Evolutionary conservation across 2,329 filamentous ascomycete genomes (phyloP), one percentile per base, ranked within the genome.

Genomic region (Tetracladium maxilliforme): DNA sequence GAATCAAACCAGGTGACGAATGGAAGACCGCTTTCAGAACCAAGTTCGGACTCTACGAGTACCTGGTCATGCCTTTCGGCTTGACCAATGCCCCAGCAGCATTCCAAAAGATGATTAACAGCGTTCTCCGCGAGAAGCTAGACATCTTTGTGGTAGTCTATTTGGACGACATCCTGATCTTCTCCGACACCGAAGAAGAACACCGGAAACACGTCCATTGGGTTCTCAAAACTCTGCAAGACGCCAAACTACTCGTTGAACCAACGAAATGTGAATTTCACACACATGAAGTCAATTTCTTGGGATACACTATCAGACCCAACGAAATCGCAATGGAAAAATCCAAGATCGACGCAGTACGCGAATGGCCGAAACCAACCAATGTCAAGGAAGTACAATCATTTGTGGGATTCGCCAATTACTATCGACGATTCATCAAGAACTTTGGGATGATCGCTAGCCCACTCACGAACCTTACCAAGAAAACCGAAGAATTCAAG

Each of bases 361-460:
- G 23, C 8, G 22, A 42, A 3, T 46, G 31, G 35, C 16, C 22
- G n/a, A 17, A 11, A 5, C 31, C 26, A 2, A 29, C 4, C 4
- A 33, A 11, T n/a, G 20, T 34, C 8, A 31, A 34, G 14, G 31
- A 47, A 3, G 25, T 47, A 6, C 32, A 41, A 28, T 20, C 26
- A 3, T 47, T 48, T 26, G 11, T 48, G 10, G 32, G 37, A 1
- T 50, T 48, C 28, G 27, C 32, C 6, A 51, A 50, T 28, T 50
- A 47, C 21, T 50, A 50, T 24, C 7, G 29, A 21, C 19, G 30
- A 10, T 51, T 49, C 30, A 44, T 50, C 8, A 24, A 31, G 8
- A 20, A 23, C 4, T 51, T 41, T 23, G 37, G 30, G 4, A 11
- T 21, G 6, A 32, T 45, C 4, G 30, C 25, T 3, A 19, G 12